Percentiles rank a stretch among this genome's conserved stretches.
These are phyloP conservation scores for Saccharomycopsis lassenensis DNA, from an alignment of 805 yeast species.

Conservation along the genomic window DNA sequence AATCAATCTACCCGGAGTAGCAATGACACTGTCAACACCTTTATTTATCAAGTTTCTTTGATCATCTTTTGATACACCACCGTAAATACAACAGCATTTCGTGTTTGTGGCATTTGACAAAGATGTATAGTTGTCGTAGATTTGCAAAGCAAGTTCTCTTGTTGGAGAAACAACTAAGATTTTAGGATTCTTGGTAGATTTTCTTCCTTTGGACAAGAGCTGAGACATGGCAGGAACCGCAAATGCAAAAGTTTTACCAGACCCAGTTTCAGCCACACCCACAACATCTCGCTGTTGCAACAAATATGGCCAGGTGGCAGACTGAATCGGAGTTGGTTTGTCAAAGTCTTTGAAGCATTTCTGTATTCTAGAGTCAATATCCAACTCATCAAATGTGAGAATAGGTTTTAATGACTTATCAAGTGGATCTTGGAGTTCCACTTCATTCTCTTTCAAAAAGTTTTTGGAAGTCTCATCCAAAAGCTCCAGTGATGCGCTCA, in stretches of 20 bases:
- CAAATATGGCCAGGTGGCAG: conserved; percentile 89
- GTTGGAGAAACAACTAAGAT: conserved; percentile 92
- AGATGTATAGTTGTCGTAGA: conserved; percentile 63
- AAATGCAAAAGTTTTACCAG: conserved; percentile 95
- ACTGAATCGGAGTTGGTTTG: conserved; percentile 92
- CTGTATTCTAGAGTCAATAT: conserved; percentile 44
- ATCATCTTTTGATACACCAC: conserved; percentile 94
- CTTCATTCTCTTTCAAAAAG: conserved; percentile 63
- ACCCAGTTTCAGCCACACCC: conserved; percentile 98
- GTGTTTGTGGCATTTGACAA: conserved; percentile 53
- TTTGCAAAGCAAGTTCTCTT: conserved; percentile 94
- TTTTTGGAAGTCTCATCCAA: conserved; percentile 47
- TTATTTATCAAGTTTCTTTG: conserved; percentile 66
- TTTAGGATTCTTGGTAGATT: too few species aligned
- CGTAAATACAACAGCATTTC: conserved; percentile 78
- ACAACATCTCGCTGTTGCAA: conserved; percentile 72
- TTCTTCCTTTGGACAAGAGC: conserved; percentile 42
- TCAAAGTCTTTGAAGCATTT: conserved; percentile 61
- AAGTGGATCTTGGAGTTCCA: conserved; percentile 62
- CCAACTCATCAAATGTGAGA: conserved; percentile 52
- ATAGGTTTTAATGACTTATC: conserved; percentile 50
- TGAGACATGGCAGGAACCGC: conserved; percentile 93
- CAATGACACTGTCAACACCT: conserved; percentile 72
- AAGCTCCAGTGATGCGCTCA: conserved; percentile 31
- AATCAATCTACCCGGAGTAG: conserved; percentile 95